phyloP scores from a whole-genome alignment of 2,329 filamentous ascomycete genomes.

The Shiraia bambusicola region DNA sequence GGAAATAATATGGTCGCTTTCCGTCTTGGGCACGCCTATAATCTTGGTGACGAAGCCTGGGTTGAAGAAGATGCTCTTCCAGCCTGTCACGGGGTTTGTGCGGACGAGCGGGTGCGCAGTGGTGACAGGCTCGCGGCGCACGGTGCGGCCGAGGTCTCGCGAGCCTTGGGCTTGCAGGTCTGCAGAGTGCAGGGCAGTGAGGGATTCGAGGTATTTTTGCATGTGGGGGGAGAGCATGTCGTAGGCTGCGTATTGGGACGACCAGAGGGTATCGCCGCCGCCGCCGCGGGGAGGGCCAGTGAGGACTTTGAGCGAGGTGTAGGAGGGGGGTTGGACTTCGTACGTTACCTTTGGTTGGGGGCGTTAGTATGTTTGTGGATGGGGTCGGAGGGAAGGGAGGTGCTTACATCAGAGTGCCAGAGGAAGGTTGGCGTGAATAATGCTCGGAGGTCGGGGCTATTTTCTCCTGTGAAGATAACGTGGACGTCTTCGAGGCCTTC shows the following conservation, averaged over 20 bases:
- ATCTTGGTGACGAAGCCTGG: conserved; percentile 60
- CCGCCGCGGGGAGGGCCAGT: conserved; percentile 56
- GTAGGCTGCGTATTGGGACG: conserved; percentile 60
- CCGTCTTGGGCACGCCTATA: conserved; percentile 59
- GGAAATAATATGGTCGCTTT: conserved; percentile 55
- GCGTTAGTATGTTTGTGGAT: conserved; percentile 10
- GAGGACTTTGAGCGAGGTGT: conserved; percentile 58
- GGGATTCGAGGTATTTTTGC: conserved; percentile 60
- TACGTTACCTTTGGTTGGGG: conserved; percentile 52
- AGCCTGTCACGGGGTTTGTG: conserved; percentile 62
- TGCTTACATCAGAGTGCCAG: conserved; percentile 56
- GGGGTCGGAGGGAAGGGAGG: conserved; percentile 6
- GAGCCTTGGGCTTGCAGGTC: conserved; percentile 57
- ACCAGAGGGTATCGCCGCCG: conserved; percentile 60
- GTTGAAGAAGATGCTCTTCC: conserved; percentile 63
- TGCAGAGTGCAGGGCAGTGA: conserved; percentile 59
- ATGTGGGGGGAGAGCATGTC: conserved; percentile 57
- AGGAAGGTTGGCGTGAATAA: conserved; percentile 58
- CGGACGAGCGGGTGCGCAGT: conserved; percentile 60
- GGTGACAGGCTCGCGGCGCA: conserved; percentile 55
- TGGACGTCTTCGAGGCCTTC: conserved; percentile 58
- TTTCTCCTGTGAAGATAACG: conserved; percentile 57
- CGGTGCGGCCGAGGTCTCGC: conserved; percentile 52
- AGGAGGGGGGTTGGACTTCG: conserved; percentile 59
- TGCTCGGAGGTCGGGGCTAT: conserved; percentile 55